phyloP scores from a whole-genome alignment of 1,284 basidiomycete species.

The Tylopilus orsonianus region DNA sequence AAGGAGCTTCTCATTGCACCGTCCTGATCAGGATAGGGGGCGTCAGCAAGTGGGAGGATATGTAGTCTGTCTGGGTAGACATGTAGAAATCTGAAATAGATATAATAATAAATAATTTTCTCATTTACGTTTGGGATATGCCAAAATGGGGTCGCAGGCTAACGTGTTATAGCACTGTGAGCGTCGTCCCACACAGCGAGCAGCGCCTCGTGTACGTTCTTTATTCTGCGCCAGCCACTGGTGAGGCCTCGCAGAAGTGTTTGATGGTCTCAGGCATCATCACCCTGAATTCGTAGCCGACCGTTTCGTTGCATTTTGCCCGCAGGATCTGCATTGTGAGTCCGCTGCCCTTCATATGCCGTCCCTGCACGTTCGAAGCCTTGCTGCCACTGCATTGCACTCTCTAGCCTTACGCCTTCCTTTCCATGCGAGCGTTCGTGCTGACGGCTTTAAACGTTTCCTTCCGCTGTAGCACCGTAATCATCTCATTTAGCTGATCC shows the following conservation, averaged over 20 bases:
- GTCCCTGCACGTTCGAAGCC: conserved; percentile 34
- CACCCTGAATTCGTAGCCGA: conserved; percentile 4
- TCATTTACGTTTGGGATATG: neutral
- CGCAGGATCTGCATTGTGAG: conserved; percentile 30
- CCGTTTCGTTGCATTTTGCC: conserved; percentile 7
- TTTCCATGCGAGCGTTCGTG: conserved; percentile 14
- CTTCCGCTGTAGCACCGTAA: conserved; percentile 30
- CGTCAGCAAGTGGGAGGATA: neutral
- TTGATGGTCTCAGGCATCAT: conserved; percentile 33
- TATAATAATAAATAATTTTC: conserved; percentile 11
- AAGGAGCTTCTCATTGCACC: conserved; percentile 31
- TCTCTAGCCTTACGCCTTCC: conserved; percentile 21
- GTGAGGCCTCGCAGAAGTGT: conserved; percentile 4
- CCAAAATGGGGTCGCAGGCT: conserved; percentile 10
- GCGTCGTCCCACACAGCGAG: conserved; percentile 19
- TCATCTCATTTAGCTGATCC: conserved; percentile 33
- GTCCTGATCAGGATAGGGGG: conserved; percentile 1
- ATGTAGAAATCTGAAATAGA: conserved; percentile 2
- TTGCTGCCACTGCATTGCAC: conserved; percentile 40
- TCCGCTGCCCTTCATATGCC: conserved; percentile 7
- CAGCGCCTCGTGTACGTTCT: conserved; percentile 19
- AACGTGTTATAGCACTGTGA: conserved; percentile 5
- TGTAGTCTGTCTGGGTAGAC: neutral
- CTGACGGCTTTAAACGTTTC: conserved; percentile 20
- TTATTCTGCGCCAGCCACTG: conserved; percentile 9